Conservation (phyloP, 345 rosid species). For the Psidium friedrichsthalianum region DNA sequence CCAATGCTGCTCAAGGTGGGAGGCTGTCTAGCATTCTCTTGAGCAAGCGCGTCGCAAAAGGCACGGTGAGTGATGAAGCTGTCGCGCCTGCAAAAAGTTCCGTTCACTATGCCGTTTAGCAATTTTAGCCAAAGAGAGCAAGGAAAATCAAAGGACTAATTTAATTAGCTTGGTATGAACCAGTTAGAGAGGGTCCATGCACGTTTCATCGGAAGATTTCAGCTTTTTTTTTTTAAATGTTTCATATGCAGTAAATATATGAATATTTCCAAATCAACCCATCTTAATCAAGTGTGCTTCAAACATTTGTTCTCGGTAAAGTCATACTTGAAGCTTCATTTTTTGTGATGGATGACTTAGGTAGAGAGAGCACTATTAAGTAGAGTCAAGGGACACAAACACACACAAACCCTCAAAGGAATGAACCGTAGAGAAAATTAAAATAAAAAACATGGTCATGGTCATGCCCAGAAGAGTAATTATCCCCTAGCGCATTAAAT, state of each 20-base stretch:
- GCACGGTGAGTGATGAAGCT: slow-evolving; percentile 80
- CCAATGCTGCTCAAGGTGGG: slow-evolving; percentile 42
- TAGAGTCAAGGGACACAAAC: background rate
- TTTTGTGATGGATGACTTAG: background rate
- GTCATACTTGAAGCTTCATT: background rate
- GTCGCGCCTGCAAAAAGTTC: slow-evolving; percentile 45
- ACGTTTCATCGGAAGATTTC: background rate
- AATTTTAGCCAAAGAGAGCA: background rate
- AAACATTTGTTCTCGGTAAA: background rate
- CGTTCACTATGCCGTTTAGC: background rate
- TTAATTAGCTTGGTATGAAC: background rate
- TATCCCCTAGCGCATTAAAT: background rate
- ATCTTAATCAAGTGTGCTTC: background rate
- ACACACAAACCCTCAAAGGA: background rate
- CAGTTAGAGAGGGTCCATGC: background rate
- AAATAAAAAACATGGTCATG: background rate
- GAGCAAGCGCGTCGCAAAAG: slow-evolving; percentile 78
- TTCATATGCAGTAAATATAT: background rate
- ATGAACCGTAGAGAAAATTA: background rate
- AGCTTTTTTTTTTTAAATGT: background rate
- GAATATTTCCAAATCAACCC: background rate
- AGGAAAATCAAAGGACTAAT: background rate
- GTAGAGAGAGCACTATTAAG: background rate
- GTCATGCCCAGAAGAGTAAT: background rate
- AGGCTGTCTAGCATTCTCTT: slow-evolving; percentile 68